Percentiles rank a stretch among this genome's conserved stretches.
These are phyloP conservation scores for Solanum clarkiae DNA, from an alignment of 257 asterid species.

Conservation along the genomic window DNA sequence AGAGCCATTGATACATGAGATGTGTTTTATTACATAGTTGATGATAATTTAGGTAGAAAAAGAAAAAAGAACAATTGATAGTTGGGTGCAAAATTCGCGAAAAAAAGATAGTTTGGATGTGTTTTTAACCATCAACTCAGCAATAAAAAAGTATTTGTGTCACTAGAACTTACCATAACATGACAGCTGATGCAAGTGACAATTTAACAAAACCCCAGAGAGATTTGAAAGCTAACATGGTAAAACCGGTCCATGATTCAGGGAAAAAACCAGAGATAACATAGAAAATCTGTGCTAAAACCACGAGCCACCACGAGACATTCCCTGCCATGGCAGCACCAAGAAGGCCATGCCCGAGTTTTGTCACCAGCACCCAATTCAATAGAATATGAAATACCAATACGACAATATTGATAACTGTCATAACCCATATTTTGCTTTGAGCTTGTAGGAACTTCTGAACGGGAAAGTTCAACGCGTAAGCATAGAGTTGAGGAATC, in stretches of 20 bases:
- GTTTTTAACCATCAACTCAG: background rate
- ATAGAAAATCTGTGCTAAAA: slow-evolving; percentile 57
- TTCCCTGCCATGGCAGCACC: slow-evolving; percentile 89
- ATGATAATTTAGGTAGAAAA: no score
- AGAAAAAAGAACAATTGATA: no score
- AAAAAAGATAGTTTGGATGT: no score
- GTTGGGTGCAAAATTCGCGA: background rate
- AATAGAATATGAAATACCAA: slow-evolving; percentile 50
- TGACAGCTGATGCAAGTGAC: slow-evolving; percentile 79
- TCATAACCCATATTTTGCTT: slow-evolving; percentile 83
- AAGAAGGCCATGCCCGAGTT: slow-evolving; percentile 38
- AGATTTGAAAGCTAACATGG: slow-evolving; percentile 46
- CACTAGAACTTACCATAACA: slow-evolving; percentile 55
- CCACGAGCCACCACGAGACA: slow-evolving; percentile 74
- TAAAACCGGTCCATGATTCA: slow-evolving; percentile 77
- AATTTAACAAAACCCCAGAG: slow-evolving; percentile 51
- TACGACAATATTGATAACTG: slow-evolving; percentile 29
- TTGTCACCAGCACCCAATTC: slow-evolving; percentile 54
- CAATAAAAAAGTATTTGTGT: background rate
- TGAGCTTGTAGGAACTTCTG: slow-evolving; percentile 86
- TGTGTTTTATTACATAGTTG: no score
- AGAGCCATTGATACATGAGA: no score
- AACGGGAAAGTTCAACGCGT: slow-evolving; percentile 60
- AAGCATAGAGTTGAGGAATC: slow-evolving; percentile 66
- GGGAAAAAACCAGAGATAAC: slow-evolving; percentile 60